These are phyloP conservation scores for Coniella vitis DNA, from an alignment of 2,329 filamentous ascomycete genomes.

Conservation along the genomic window DNA sequence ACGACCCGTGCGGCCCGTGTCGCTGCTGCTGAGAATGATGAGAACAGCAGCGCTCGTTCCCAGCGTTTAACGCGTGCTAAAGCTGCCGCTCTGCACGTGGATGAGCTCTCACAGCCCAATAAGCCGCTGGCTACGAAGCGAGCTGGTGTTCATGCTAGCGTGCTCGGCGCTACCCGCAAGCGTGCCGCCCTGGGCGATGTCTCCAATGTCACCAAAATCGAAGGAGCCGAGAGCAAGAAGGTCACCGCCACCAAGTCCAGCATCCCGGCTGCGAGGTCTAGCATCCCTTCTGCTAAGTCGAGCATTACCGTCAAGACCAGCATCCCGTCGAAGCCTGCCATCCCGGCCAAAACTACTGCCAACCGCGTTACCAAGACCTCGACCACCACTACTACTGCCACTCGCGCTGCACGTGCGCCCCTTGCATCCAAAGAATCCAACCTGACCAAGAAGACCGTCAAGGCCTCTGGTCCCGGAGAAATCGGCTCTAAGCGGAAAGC, in stretches of 20 bases:
- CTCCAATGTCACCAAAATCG: slow-evolving; percentile 83
- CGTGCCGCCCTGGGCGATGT: slow-evolving; percentile 86
- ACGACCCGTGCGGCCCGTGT: slow-evolving; percentile 59
- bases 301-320: slow-evolving; percentile 54
- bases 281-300: too few relatives aligned
- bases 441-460: slow-evolving; percentile 33
- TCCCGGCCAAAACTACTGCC: slow-evolving; percentile 73
- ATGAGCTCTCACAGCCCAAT: slow-evolving; percentile 50
- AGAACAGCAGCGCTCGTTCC: slow-evolving; percentile 56
- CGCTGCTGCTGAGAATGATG: slow-evolving; percentile 88
- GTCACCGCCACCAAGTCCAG: slow-evolving; percentile 51
- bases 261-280: slow-evolving; percentile 48
- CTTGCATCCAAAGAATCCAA: slow-evolving; percentile 55
- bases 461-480: slow-evolving; percentile 40
- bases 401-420: slow-evolving; percentile 43
- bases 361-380: slow-evolving; percentile 71
- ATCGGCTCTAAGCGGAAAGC: slow-evolving; percentile 57
- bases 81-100: slow-evolving; percentile 63
- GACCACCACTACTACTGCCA: slow-evolving; percentile 49
- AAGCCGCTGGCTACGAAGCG: slow-evolving; percentile 68
- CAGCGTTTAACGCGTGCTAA: slow-evolving; percentile 92
- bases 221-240: slow-evolving; percentile 70
- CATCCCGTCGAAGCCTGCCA: slow-evolving; percentile 52
- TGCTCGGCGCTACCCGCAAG: slow-evolving; percentile 47
- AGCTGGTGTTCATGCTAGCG: slow-evolving; percentile 44